A percentile compares a stretch with the other conserved stretches of the same genome.
Evolutionary conservation across 1,284 basidiomycete species (phyloP).

Genomic region (Puccinia novopanici): DNA sequence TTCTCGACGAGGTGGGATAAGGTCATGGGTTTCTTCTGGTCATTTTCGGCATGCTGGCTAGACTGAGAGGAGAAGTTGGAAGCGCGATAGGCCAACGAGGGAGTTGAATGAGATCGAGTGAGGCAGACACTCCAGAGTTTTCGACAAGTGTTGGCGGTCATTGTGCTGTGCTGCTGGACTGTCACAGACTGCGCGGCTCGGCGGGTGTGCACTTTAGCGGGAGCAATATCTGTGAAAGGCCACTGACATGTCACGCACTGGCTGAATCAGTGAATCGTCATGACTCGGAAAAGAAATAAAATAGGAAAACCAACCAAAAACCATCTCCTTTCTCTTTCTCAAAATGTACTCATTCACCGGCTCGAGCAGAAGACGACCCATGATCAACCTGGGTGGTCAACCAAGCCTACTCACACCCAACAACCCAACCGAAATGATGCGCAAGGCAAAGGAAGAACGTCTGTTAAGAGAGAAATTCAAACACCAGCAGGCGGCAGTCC

Average conservation of each 20-base stretch:
- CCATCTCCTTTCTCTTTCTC: neutral
- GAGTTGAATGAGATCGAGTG: neutral
- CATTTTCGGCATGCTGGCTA: neutral
- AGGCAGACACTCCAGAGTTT: neutral
- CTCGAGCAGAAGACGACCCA: slow-evolving; percentile 26
- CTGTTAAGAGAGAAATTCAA: slow-evolving; percentile 31
- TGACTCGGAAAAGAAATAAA: neutral
- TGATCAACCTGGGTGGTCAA: slow-evolving; percentile 43
- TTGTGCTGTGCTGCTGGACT: neutral
- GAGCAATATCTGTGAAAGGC: neutral
- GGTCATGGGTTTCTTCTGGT: slow-evolving; percentile 25
- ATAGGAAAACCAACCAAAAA: neutral
- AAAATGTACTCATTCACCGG: slow-evolving; percentile 49
- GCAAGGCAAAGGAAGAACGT: slow-evolving; percentile 44
- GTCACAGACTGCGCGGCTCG: slow-evolving; percentile 13
- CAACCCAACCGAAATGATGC: slow-evolving; percentile 41
- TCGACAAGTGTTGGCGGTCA: neutral
- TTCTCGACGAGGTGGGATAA: slow-evolving; percentile 38
- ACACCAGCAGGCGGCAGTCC: slow-evolving; percentile 28
- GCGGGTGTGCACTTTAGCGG: neutral
- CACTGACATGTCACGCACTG: neutral
- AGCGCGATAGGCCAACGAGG: neutral
- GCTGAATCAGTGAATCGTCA: neutral
- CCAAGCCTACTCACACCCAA: neutral
- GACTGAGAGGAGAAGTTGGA: neutral